Conservation (phyloP, 2,329 filamentous ascomycete genomes). For the Dissoconium aciculare region DNA sequence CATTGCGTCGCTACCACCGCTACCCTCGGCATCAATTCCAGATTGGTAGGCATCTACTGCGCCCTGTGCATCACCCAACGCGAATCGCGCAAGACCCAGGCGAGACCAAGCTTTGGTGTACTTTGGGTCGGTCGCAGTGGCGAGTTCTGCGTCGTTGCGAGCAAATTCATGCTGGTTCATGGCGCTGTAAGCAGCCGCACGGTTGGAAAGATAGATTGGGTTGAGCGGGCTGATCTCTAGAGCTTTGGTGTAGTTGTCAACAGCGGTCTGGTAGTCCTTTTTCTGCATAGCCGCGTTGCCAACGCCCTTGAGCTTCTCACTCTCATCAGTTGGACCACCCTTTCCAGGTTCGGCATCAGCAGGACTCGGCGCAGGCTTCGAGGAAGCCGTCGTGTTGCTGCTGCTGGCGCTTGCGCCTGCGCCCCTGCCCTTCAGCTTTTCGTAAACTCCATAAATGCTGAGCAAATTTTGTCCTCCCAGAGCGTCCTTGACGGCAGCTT, state of each 20-base stretch:
- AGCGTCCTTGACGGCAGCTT: constrained; percentile 56
- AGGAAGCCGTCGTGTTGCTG: constrained; percentile 23
- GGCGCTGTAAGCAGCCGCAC: constrained; percentile 82
- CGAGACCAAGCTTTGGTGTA: constrained; percentile 98
- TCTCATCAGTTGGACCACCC: constrained; percentile 49
- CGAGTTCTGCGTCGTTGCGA: constrained; percentile 75
- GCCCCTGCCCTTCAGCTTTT: constrained; percentile 65
- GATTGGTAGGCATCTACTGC: constrained; percentile 88
- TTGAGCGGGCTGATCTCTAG: constrained; percentile 69
- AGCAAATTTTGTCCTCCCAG: constrained; percentile 76
- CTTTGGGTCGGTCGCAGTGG: constrained; percentile 70
- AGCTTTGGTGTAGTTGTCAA: constrained; percentile 78
- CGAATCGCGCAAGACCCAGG: constrained; percentile 79
- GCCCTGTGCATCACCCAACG: constrained; percentile 76
- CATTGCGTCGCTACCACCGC: constrained; percentile 91
- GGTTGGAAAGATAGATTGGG: constrained; percentile 94
- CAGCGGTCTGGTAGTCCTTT: constrained; percentile 74
- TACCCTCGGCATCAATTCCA: constrained; percentile 88
- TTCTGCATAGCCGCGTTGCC: constrained; percentile 91
- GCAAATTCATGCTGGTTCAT: constrained; percentile 72
- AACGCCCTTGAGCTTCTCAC: constrained; percentile 74
- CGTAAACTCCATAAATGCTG: constrained; percentile 88
- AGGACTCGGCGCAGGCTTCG: constrained; percentile 24
- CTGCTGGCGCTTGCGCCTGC: constrained; percentile 31
- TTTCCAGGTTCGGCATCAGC: constrained; percentile 32